Percentiles rank a stretch among this genome's conserved stretches.
Conservation (phyloP, 148 eudicot genomes). For the Vaccinium macrocarpon region DNA sequence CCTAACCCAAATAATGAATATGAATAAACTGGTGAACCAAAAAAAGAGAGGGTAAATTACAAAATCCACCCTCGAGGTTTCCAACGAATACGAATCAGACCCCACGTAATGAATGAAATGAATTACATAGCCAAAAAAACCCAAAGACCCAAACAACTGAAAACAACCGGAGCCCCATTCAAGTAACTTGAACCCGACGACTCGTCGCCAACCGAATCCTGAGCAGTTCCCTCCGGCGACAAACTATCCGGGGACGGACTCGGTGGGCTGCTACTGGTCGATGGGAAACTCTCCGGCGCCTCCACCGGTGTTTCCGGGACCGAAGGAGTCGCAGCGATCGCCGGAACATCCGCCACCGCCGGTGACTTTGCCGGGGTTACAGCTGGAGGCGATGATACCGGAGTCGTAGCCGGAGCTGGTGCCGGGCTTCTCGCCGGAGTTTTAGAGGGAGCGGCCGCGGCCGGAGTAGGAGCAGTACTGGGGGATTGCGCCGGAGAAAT, state of each 20-base stretch:
- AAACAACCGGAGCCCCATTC: slow-evolving; percentile 19
- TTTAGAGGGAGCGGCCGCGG: background rate
- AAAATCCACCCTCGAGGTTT: no score
- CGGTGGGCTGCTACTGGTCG: slow-evolving; percentile 25
- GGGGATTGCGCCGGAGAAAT: background rate
- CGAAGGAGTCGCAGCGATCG: slow-evolving; percentile 18
- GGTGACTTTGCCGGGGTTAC: background rate
- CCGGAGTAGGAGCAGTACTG: background rate
- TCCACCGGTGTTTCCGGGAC: slow-evolving; percentile 20
- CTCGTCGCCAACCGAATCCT: slow-evolving; percentile 25
- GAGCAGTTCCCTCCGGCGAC: slow-evolving; percentile 26
- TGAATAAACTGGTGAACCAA: background rate
- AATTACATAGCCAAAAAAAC: slow-evolving; percentile 20
- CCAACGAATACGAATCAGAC: no score
- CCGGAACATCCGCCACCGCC: slow-evolving; percentile 25
- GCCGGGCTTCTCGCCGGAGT: background rate
- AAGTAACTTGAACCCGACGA: slow-evolving; percentile 23
- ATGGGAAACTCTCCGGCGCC: slow-evolving; percentile 22
- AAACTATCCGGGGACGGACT: slow-evolving; percentile 19
- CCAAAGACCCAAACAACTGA: slow-evolving; percentile 28
- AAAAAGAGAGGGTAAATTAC: background rate
- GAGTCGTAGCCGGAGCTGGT: background rate
- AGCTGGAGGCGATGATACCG: background rate
- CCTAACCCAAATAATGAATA: background rate
- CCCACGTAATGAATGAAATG: background rate